phyloP scores from a whole-genome alignment of 2,329 filamentous ascomycete species.

The Arthrobotrys sinensis region DNA sequence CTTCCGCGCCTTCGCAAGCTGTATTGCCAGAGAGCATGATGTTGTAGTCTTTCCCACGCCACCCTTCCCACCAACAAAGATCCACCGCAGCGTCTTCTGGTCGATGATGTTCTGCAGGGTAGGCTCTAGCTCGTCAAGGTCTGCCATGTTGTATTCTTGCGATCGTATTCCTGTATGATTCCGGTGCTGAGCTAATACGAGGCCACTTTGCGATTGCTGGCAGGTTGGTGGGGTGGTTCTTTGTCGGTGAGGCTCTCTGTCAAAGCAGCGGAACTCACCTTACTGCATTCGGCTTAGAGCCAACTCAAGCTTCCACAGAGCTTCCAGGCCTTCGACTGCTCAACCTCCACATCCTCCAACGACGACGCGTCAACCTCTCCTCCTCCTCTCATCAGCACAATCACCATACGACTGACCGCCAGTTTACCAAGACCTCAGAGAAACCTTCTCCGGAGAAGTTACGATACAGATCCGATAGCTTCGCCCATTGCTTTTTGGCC shows the following conservation, averaged over 20 bases:
- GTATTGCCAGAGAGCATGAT: slow-evolving; percentile 96
- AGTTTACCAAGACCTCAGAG: slow-evolving; percentile 20
- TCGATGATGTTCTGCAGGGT: slow-evolving; percentile 94
- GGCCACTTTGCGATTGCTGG: slow-evolving; percentile 13
- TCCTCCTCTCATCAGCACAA: slow-evolving; percentile 38
- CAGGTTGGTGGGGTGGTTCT: slow-evolving; percentile 21
- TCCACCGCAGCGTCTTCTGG: slow-evolving; percentile 96
- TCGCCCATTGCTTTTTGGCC: slow-evolving; percentile 27
- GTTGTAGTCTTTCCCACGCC: slow-evolving; percentile 99
- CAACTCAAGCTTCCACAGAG: slow-evolving; percentile 58
- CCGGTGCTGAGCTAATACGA: not conserved
- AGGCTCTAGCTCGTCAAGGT: slow-evolving; percentile 87
- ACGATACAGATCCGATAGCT: slow-evolving; percentile 23
- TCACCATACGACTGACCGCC: slow-evolving; percentile 8
- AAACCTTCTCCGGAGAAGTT: slow-evolving; percentile 18
- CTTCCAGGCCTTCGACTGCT: slow-evolving; percentile 46
- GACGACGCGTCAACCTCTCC: slow-evolving; percentile 60
- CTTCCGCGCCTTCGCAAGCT: slow-evolving; percentile 93
- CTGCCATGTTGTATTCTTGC: slow-evolving; percentile 66
- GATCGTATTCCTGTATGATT: slow-evolving; percentile 8
- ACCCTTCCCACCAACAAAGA: slow-evolving; percentile 98
- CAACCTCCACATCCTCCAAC: slow-evolving; percentile 47
- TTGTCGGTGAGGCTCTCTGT: slow-evolving; percentile 49
- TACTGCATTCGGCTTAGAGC: slow-evolving; percentile 51
- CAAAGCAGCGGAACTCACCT: slow-evolving; percentile 24